Conservation (phyloP, 2,329 filamentous ascomycete species). For the Teratosphaeriaceae sp. region DNA sequence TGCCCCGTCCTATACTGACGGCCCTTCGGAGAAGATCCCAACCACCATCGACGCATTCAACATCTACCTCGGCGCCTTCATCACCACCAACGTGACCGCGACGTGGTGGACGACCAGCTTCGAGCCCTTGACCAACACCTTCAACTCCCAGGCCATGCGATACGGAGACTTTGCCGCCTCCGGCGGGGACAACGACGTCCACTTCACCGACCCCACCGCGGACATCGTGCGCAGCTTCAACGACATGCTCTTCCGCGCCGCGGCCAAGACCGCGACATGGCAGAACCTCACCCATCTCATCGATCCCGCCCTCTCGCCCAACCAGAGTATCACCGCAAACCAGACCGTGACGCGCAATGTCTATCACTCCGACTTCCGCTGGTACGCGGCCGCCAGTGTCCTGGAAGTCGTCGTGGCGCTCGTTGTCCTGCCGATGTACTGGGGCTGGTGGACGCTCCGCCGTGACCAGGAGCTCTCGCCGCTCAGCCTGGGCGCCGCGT, state of each 20-base stretch:
- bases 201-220: constrained; percentile 4
- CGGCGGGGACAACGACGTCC: background rate
- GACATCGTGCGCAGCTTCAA: constrained; percentile 9
- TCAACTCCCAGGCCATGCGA: background rate
- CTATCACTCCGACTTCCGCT: constrained; percentile 9
- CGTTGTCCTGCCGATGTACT: constrained; percentile 11
- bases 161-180: too few relatives aligned
- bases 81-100: constrained; percentile 1
- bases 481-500: constrained; percentile 1
- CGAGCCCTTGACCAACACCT: background rate
- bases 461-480: constrained; percentile 3
- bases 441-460: constrained; percentile 11
- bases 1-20: background rate
- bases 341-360: constrained; percentile 11
- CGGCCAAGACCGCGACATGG: background rate
- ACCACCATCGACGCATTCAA: constrained; percentile 2
- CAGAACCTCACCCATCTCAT: constrained; percentile 3
- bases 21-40: background rate
- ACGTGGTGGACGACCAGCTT: background rate
- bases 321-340: constrained; percentile 7
- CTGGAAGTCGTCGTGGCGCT: constrained; percentile 9
- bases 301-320: constrained; percentile 4
- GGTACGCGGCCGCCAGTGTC: constrained; percentile 9
- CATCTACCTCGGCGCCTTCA: constrained; percentile 3
- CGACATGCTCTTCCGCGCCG: constrained; percentile 9